Percentiles rank a stretch among this genome's conserved stretches.
phyloP scores from a whole-genome alignment of 257 asterid species.

The Handroanthus guayacan region DNA sequence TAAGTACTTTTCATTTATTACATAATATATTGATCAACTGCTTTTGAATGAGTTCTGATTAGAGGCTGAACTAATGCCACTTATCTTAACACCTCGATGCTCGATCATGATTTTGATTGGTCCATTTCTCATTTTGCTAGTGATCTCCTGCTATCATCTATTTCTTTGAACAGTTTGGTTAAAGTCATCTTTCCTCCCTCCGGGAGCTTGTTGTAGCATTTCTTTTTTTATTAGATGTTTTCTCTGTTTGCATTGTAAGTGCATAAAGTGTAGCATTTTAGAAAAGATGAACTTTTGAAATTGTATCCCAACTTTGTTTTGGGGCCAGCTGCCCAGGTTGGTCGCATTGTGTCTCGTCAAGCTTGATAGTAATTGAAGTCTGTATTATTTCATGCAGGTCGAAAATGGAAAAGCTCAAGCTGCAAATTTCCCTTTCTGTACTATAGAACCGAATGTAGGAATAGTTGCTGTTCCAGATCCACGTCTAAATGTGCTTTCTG shows the following conservation, averaged over 20 bases:
- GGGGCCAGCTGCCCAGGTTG: too few species aligned
- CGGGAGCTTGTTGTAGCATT: not conserved
- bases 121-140: not conserved
- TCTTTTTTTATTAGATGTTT: not conserved
- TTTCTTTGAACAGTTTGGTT: conserved; percentile 17
- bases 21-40: not conserved
- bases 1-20: not conserved
- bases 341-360: not conserved
- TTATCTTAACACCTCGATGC: not conserved
- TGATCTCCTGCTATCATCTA: conserved; percentile 6
- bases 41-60: conserved; percentile 28
- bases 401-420: conserved; percentile 99
- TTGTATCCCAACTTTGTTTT: too few species aligned
- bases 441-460: conserved; percentile 96
- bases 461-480: conserved; percentile 95
- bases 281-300: not conserved
- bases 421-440: conserved; percentile 95
- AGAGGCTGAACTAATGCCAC: not conserved
- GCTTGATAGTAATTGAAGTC: conserved; percentile 7
- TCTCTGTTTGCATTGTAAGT: not conserved
- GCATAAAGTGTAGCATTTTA: not conserved
- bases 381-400: conserved; percentile 59
- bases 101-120: not conserved
- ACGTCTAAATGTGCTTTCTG: conserved; percentile 86
- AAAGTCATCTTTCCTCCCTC: not conserved